These are phyloP conservation scores for Nemania serpens DNA, from an alignment of 2,329 filamentous ascomycete species.

Conservation along the genomic window DNA sequence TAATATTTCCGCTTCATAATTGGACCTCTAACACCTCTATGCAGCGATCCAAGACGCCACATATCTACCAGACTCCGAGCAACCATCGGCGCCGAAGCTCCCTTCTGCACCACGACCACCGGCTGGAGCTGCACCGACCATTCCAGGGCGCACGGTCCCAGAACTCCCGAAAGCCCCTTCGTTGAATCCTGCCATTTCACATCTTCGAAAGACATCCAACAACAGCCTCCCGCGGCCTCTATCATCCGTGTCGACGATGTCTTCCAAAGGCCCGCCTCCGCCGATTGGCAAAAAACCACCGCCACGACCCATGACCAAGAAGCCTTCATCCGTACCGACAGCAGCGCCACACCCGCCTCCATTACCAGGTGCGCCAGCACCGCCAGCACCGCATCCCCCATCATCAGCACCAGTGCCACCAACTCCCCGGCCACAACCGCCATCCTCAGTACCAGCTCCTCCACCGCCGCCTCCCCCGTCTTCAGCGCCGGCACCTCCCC, in stretches of 20 bases:
- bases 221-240: slow-evolving; percentile 58
- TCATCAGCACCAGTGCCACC: slow-evolving; percentile 50
- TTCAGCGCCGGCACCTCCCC: slow-evolving; percentile 38
- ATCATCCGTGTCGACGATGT: slow-evolving; percentile 63
- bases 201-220: slow-evolving; percentile 62
- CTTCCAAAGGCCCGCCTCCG: slow-evolving; percentile 72
- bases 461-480: slow-evolving; percentile 44
- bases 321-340: slow-evolving; percentile 51
- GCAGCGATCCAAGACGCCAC: slow-evolving; percentile 69
- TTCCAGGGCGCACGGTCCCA: slow-evolving; percentile 59
- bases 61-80: slow-evolving; percentile 82
- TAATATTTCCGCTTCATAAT: background rate
- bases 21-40: slow-evolving; percentile 29
- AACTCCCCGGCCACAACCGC: slow-evolving; percentile 41
- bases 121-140: slow-evolving; percentile 59
- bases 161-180: slow-evolving; percentile 26
- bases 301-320: slow-evolving; percentile 63
- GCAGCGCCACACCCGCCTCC: slow-evolving; percentile 38
- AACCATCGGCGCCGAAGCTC: slow-evolving; percentile 57
- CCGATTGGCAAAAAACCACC: slow-evolving; percentile 78
- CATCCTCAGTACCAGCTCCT: slow-evolving; percentile 48
- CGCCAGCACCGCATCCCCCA: slow-evolving; percentile 46
- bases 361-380: slow-evolving; percentile 41
- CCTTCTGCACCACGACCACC: slow-evolving; percentile 65
- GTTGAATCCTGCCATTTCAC: slow-evolving; percentile 53